Evolutionary conservation across 768 basidiomycete genomes (phyloP).

Genomic region (Calocera viscosa): DNA sequence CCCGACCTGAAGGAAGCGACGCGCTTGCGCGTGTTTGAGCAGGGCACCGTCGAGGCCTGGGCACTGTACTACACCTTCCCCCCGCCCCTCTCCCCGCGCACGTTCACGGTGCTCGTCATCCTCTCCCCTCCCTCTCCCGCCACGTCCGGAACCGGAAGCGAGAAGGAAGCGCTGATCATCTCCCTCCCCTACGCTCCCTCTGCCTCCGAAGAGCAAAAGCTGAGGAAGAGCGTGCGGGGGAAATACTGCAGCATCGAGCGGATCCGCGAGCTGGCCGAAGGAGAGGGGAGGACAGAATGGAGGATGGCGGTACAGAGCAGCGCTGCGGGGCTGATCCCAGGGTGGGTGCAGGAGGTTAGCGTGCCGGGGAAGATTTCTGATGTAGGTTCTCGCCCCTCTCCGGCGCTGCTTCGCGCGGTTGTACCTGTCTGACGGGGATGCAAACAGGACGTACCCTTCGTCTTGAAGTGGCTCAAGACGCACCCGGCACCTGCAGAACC

Average conservation of each 20-base stretch:
- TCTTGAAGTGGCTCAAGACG: not conserved
- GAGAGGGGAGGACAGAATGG: conserved; percentile 58
- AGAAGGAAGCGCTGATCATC: not conserved
- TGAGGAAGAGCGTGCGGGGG: conserved; percentile 52
- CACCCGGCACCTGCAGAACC: not conserved
- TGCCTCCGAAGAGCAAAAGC: conserved; percentile 39
- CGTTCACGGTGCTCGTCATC: conserved; percentile 66
- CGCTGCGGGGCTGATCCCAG: not conserved
- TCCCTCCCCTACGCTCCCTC: not conserved
- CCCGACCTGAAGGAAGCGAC: conserved; percentile 50
- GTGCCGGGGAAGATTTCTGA: not conserved
- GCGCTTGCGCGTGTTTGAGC: conserved; percentile 44
- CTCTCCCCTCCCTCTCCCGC: conserved; percentile 35
- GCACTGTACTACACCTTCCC: conserved; percentile 59
- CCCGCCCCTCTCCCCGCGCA: conserved; percentile 55
- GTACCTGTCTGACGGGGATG: not conserved
- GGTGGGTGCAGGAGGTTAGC: not conserved
- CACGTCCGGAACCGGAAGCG: conserved; percentile 25
- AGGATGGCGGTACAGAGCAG: conserved; percentile 20
- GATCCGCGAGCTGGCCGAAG: conserved; percentile 37
- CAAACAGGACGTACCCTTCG: not conserved
- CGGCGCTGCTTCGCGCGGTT: not conserved
- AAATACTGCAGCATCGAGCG: conserved; percentile 61
- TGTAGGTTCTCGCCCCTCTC: not conserved
- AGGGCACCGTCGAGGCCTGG: conserved; percentile 55